These are phyloP conservation scores for Melanomma pulvis-pyrius DNA, from an alignment of 495 filamentous ascomycete genomes.

Conservation along the genomic window DNA sequence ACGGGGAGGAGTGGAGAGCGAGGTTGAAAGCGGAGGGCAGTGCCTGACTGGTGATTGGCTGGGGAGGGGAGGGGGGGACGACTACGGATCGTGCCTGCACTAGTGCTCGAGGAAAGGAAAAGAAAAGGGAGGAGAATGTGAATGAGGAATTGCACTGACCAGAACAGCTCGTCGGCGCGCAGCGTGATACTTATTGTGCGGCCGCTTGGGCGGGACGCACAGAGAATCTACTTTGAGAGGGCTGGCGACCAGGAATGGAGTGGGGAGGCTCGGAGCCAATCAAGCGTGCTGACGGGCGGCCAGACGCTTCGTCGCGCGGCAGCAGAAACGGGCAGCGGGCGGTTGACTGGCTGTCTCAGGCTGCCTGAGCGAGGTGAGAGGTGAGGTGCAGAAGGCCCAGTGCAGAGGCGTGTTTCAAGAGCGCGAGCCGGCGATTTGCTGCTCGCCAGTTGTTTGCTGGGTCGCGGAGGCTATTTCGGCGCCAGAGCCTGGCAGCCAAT, in stretches of 20 bases:
- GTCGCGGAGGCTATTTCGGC: constrained; percentile 31
- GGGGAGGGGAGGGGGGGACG: constrained; percentile 3
- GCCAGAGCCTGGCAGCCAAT: constrained; percentile 27
- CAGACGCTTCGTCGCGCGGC: constrained; percentile 15
- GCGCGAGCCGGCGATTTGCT: constrained; percentile 20
- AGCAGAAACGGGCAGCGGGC: constrained; percentile 26
- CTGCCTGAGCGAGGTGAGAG: constrained; percentile 14
- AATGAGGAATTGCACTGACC: constrained; percentile 39
- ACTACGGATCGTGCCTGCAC: constrained; percentile 22
- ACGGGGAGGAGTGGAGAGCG: constrained; percentile 7
- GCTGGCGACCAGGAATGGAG: constrained; percentile 9
- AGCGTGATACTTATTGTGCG: constrained; percentile 35
- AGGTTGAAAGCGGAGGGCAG: constrained; percentile 28
- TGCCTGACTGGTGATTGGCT: constrained; percentile 22
- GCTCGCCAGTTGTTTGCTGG: constrained; percentile 25
- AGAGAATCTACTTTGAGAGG: constrained; percentile 9
- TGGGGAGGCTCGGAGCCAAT: constrained; percentile 25
- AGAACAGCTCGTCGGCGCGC: constrained; percentile 11
- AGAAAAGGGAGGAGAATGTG: constrained; percentile 4
- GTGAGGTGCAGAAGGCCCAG: background rate
- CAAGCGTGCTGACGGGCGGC: background rate
- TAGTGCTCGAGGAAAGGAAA: constrained; percentile 3
- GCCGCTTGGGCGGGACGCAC: constrained; percentile 16
- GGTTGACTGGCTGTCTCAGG: constrained; percentile 33
- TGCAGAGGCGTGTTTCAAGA: constrained; percentile 33